A percentile compares a stretch with the other conserved stretches of the same genome.
Conservation (phyloP, 2,329 filamentous ascomycete genomes). For the Botrytis medusae region DNA sequence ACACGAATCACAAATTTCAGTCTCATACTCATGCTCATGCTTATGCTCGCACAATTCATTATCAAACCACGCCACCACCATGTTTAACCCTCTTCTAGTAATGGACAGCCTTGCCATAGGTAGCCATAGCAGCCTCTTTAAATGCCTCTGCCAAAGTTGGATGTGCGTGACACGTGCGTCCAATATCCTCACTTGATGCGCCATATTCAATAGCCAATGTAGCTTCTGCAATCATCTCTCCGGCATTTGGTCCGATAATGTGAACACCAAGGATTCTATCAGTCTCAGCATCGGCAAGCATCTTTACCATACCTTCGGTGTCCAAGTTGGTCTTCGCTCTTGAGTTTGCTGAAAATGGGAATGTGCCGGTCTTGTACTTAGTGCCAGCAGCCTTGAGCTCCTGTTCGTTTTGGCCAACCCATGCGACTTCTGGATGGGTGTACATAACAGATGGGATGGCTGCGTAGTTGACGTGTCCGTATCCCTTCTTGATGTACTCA, state of each 20-base stretch:
- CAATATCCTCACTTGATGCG: constrained; percentile 91
- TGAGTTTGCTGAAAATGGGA: constrained; percentile 98
- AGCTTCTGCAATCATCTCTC: constrained; percentile 99
- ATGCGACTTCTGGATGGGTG: constrained; percentile 96
- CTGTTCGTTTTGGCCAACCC: constrained; percentile 97
- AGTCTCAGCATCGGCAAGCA: constrained; percentile 93
- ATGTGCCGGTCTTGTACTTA: constrained; percentile 89
- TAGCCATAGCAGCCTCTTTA: constrained; percentile 99
- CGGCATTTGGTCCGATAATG: constrained; percentile 93
- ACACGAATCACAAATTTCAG: constrained; percentile 32
- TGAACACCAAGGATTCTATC: constrained; percentile 94
- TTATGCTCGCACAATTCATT: constrained; percentile 15
- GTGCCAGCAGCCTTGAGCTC: constrained; percentile 88
- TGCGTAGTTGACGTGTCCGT: constrained; percentile 98
- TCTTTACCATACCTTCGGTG: constrained; percentile 94
- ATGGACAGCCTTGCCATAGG: constrained; percentile 93
- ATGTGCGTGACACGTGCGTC: constrained; percentile 93
- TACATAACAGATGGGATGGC: constrained; percentile 99
- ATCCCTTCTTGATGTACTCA: constrained; percentile 97
- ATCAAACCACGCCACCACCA: constrained; percentile 11
- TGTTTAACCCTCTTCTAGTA: constrained; percentile 57
- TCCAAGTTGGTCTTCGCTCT: constrained; percentile 98
- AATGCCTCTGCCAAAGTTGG: constrained; percentile 87
- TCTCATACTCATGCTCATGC: constrained; percentile 20
- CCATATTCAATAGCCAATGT: constrained; percentile 95